Conservation (phyloP, 2,329 filamentous ascomycete species). For the Delphinella strobiligena region DNA sequence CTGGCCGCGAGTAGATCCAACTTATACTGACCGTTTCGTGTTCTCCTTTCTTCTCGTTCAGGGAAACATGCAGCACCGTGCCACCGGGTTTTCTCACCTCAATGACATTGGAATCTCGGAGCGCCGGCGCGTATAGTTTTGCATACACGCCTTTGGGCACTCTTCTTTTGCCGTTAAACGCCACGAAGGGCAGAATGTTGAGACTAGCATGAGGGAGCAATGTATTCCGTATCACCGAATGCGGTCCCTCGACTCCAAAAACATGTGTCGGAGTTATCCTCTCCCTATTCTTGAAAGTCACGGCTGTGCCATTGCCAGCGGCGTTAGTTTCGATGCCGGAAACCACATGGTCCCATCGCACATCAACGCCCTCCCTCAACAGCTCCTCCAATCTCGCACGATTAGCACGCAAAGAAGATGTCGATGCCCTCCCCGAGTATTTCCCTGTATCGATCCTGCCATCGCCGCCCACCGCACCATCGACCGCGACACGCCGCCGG, state of each 20-base stretch:
- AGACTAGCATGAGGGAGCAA: conserved; percentile 16
- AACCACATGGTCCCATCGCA: conserved; percentile 22
- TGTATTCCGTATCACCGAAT: conserved; percentile 22
- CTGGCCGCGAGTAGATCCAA: conserved; percentile 28
- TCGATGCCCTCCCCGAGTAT: conserved; percentile 2
- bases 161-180: conserved; percentile 22
- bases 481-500: conserved; percentile 20
- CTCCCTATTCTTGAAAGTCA: conserved; percentile 9
- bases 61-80: conserved; percentile 20
- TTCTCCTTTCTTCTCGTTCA: conserved; percentile 16
- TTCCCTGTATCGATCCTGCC: conserved; percentile 12
- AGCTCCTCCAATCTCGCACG: conserved; percentile 23
- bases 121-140: conserved; percentile 9
- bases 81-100: conserved; percentile 14
- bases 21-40: conserved; percentile 20
- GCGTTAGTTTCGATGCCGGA: conserved; percentile 9
- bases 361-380: conserved; percentile 24
- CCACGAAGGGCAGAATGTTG: conserved; percentile 25
- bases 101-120: conserved; percentile 15
- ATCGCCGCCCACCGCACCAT: conserved; percentile 16
- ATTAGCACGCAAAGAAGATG: conserved; percentile 22
- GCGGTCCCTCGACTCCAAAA: conserved; percentile 26
- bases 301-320: conserved; percentile 2
- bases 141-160: conserved; percentile 12
- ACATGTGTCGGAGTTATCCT: conserved; percentile 13